Evolutionary conservation across 768 basidiomycete genomes (phyloP).

Genomic region (Auriscalpium orientale): DNA sequence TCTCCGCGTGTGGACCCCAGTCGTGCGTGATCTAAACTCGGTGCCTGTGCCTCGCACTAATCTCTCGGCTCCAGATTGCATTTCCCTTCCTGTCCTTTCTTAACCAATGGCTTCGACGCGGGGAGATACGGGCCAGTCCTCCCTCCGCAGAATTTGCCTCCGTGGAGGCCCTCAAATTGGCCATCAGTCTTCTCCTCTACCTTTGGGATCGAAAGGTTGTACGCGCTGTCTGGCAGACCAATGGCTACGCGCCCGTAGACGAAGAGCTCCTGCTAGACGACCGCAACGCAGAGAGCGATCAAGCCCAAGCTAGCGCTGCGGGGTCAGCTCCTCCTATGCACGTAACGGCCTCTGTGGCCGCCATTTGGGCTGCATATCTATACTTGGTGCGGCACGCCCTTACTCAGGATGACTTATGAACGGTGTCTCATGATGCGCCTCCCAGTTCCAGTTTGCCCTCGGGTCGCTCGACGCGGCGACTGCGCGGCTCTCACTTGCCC

Average conservation of each 20-base stretch:
- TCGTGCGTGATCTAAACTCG: no score
- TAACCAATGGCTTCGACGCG: neutral
- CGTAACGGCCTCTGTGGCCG: neutral
- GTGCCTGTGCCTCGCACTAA: no score
- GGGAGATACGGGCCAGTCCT: neutral
- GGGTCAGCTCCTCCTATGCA: neutral
- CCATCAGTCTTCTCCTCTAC: neutral
- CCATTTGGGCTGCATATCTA: neutral
- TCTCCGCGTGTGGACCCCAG: no score
- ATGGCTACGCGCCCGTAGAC: neutral
- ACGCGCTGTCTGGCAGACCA: neutral
- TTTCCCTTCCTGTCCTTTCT: neutral
- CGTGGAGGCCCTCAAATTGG: neutral
- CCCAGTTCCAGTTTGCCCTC: slow-evolving; percentile 4
- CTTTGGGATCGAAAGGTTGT: neutral
- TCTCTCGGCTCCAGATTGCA: neutral
- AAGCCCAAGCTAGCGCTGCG: neutral
- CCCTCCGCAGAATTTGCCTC: neutral
- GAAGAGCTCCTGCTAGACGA: neutral
- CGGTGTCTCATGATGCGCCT: no score
- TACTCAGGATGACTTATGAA: neutral
- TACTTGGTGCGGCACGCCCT: neutral
- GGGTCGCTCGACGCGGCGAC: slow-evolving; percentile 4
- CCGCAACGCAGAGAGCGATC: neutral
- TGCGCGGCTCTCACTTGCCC: slow-evolving; percentile 2